Evolutionary conservation across 1,284 basidiomycete species (phyloP), one percentile per base, ranked within the genome.

Genomic region (Microbotryum saponariae): DNA sequence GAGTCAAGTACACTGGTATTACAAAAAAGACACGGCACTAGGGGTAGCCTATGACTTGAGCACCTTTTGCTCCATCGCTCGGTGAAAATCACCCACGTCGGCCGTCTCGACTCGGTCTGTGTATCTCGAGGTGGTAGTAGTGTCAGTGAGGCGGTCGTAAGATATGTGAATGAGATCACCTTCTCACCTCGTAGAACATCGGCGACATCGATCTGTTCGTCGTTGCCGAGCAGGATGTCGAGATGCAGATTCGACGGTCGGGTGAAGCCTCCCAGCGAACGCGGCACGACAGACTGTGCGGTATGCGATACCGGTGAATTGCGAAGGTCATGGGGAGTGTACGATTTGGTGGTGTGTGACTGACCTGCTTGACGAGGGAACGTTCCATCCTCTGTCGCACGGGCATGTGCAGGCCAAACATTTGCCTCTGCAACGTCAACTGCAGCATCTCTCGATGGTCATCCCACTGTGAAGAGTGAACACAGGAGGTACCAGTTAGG

Each of bases 351-450:
- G 9, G 37, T 42, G 37, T 18, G 37, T n/a, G 21, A 78, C 85
- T 72, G 71, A 92, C 92, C 64, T 83, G 76, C 56, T 82, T 77
- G 18, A 91, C 89, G 53, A 92, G 82, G 79, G 88, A 89, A 72
- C 92, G 82, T 76, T 98, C 94, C 94, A 98, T 97, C 71, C 94
- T 79, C 61, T 85, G 79, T 51, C 92, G 82, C 74, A 96, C 82
- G 6, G 94, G 94, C 45, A 88, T 86, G 70, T 89, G 89, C 68
- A 97, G 75, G 46, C 94, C 94, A 73, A 87, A 88, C 46, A 86
- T 77, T 76, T 92, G 86, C 59, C 93, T 83, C 74, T 91, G 83
- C 77, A 96, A 79, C 51, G 84, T 91, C 64, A 96, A 79, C 75
- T 88, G 88, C 61, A 93, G 75, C 74, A 88, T 87, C 74, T 91